These are phyloP conservation scores for Trichoderma sp. DNA, from an alignment of 2,329 filamentous ascomycete species.

Conservation along the genomic window DNA sequence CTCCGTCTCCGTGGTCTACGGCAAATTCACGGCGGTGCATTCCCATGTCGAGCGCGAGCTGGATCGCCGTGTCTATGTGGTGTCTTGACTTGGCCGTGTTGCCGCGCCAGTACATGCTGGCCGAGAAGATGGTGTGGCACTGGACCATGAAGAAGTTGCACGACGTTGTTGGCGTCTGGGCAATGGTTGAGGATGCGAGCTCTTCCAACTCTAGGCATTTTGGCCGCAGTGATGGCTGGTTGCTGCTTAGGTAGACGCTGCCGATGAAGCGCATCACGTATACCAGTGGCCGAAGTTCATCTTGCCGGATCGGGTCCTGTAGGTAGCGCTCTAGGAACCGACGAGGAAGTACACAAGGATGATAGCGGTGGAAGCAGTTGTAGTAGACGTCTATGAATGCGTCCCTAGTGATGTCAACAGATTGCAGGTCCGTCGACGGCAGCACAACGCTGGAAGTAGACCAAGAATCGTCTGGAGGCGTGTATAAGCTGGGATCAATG, in stretches of 20 bases:
- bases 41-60: constrained; percentile 57
- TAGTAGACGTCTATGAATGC: constrained; percentile 37
- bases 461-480: constrained; percentile 12
- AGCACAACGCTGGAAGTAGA: not conserved
- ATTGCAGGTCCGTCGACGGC: constrained; percentile 4
- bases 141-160: constrained; percentile 35
- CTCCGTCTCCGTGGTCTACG: constrained; percentile 43
- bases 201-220: constrained; percentile 14
- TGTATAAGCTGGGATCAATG: constrained; percentile 8
- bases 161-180: not conserved
- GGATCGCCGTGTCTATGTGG: constrained; percentile 48
- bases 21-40: constrained; percentile 59
- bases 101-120: constrained; percentile 37
- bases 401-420: constrained; percentile 22
- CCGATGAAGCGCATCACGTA: constrained; percentile 36
- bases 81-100: constrained; percentile 27
- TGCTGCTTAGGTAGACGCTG: constrained; percentile 30
- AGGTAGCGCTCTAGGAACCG: constrained; percentile 21
- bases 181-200: constrained; percentile 3
- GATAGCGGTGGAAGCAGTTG: constrained; percentile 35
- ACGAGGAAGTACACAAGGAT: constrained; percentile 31
- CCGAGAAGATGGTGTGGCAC: constrained; percentile 36
- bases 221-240: constrained; percentile 7
- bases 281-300: constrained; percentile 26
- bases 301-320: not conserved